phyloP scores from a whole-genome alignment of 163 green algal species.

The Coccomyxa subellipsoidea region DNA sequence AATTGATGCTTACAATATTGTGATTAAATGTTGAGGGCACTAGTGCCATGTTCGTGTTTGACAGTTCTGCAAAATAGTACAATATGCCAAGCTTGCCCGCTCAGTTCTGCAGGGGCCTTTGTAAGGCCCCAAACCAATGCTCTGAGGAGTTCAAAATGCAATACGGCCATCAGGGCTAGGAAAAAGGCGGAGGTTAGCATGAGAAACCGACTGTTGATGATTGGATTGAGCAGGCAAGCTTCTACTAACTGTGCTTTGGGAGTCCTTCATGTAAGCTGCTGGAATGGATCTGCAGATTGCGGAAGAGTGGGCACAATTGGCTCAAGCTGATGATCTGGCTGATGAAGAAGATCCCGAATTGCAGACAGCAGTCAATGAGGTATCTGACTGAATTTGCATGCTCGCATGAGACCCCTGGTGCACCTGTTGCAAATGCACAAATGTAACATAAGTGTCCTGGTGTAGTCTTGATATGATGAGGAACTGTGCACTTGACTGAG shows the following conservation, averaged over 20 bases:
- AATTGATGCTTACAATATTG: too few species aligned
- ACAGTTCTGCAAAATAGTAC: too few species aligned
- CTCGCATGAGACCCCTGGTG: too few species aligned
- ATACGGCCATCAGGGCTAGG: not conserved
- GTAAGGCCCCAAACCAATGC: too few species aligned
- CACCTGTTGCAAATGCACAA: too few species aligned
- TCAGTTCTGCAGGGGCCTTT: too few species aligned
- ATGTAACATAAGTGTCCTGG: not conserved
- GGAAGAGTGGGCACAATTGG: not conserved
- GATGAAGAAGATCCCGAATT: not conserved
- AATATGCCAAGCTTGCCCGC: too few species aligned
- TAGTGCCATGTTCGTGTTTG: too few species aligned
- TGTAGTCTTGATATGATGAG: not conserved
- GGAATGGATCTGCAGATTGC: not conserved
- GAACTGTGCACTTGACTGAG: not conserved
- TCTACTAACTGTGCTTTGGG: not conserved
- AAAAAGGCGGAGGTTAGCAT: not conserved
- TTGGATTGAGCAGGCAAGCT: not conserved
- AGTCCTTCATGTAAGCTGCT: not conserved
- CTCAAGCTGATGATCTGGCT: not conserved
- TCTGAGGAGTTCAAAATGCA: not conserved
- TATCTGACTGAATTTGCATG: not conserved
- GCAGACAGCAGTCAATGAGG: not conserved
- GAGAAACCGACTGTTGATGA: not conserved
- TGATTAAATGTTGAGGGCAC: too few species aligned